Evolutionary conservation across 2,329 filamentous ascomycete genomes (phyloP).

Genomic region (Blastomyces emzantsi): DNA sequence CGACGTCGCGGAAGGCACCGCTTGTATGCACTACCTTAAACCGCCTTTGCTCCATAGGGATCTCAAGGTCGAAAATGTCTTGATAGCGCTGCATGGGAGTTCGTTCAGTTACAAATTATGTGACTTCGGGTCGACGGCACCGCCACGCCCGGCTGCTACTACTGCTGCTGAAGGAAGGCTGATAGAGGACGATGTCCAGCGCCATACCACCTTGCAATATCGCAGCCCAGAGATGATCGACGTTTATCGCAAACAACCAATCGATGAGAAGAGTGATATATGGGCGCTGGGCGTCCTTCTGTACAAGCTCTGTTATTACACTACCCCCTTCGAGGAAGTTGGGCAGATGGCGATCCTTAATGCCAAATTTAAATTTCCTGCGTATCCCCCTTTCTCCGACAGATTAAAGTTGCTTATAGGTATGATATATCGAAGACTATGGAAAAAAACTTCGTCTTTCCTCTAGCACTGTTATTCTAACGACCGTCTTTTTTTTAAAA

Average conservation of each 20-base stretch:
- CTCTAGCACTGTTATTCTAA: conserved; percentile 9
- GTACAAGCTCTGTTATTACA: conserved; percentile 99
- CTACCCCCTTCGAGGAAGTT: conserved; percentile 95
- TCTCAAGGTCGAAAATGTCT: conserved; percentile 94
- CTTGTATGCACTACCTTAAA: conserved; percentile 98
- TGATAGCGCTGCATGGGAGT: conserved; percentile 64
- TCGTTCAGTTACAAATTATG: conserved; percentile 84
- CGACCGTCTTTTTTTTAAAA: neutral
- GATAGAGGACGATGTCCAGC: conserved; percentile 94
- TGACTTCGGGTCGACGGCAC: conserved; percentile 89
- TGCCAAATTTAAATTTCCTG: conserved; percentile 85
- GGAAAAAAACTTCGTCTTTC: conserved; percentile 4
- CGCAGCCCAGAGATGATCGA: conserved; percentile 98
- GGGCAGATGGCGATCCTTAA: conserved; percentile 96
- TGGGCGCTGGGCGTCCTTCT: conserved; percentile 92
- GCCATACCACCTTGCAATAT: conserved; percentile 95
- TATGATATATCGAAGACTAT: conserved; percentile 35
- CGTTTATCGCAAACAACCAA: conserved; percentile 90
- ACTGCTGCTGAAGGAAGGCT: conserved; percentile 81
- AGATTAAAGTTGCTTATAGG: conserved; percentile 82
- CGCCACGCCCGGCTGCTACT: conserved; percentile 72
- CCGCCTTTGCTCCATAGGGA: conserved; percentile 87
- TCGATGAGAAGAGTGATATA: conserved; percentile 98
- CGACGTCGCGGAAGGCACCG: conserved; percentile 90
- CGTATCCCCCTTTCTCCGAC: conserved; percentile 82